Conservation (phyloP, 1,284 basidiomycete genomes). For the Malassezia globosa region DNA sequence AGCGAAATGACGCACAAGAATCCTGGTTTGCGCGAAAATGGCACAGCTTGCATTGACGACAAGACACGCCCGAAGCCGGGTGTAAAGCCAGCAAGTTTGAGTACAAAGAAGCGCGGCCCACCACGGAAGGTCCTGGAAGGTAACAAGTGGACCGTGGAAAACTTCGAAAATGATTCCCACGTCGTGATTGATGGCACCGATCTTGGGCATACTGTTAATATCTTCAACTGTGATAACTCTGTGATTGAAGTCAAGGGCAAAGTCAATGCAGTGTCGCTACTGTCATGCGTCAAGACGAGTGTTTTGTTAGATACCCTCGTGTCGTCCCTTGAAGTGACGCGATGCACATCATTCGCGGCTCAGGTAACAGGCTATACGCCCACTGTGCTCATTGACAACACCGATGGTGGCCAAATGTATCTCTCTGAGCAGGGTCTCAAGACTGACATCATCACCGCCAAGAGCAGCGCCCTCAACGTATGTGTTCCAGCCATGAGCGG, state of each 20-base stretch:
- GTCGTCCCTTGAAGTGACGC: slow-evolving; percentile 73
- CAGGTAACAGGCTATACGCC: slow-evolving; percentile 83
- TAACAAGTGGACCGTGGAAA: slow-evolving; percentile 88
- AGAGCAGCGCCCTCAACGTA: slow-evolving; percentile 88
- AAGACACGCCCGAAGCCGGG: slow-evolving; percentile 31
- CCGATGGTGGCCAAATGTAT: slow-evolving; percentile 89
- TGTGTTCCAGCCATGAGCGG: slow-evolving; percentile 74
- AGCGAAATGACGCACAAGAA: slow-evolving; percentile 99
- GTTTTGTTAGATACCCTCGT: slow-evolving; percentile 84
- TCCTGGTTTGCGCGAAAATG: slow-evolving; percentile 59
- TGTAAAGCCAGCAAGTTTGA: slow-evolving; percentile 28
- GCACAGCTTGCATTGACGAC: not conserved
- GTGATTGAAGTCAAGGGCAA: slow-evolving; percentile 82
- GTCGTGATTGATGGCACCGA: slow-evolving; percentile 69
- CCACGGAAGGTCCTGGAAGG: slow-evolving; percentile 81
- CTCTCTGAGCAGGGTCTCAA: slow-evolving; percentile 69
- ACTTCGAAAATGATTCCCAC: slow-evolving; percentile 70
- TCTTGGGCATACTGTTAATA: slow-evolving; percentile 73
- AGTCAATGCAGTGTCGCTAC: slow-evolving; percentile 81
- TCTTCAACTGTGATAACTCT: slow-evolving; percentile 84
- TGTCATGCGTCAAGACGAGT: slow-evolving; percentile 78
- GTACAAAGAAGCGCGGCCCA: slow-evolving; percentile 62
- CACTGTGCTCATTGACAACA: slow-evolving; percentile 84
- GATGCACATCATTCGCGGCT: slow-evolving; percentile 80
- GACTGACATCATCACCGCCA: slow-evolving; percentile 83